These are phyloP conservation scores for Fibroporia radiculosa DNA, from an alignment of 768 basidiomycete genomes.

Conservation along the genomic window DNA sequence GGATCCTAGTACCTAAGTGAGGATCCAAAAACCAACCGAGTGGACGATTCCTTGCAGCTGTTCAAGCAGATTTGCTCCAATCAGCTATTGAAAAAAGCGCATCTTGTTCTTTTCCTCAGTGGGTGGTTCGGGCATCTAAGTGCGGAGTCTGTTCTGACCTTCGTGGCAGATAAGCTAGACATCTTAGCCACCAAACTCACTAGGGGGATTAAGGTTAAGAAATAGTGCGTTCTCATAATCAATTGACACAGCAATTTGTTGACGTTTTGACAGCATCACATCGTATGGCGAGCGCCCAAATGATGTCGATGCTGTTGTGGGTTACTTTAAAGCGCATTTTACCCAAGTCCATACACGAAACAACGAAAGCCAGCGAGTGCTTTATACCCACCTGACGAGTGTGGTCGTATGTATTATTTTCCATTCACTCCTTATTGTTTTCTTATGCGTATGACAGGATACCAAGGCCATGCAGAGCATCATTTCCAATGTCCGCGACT, in stretches of 20 bases:
- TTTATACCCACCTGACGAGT: slow-evolving; percentile 72
- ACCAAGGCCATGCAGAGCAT: slow-evolving; percentile 80
- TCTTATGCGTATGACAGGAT: slow-evolving; percentile 51
- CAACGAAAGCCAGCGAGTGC: slow-evolving; percentile 45
- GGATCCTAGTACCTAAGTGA: slow-evolving; percentile 69
- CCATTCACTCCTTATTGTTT: not conserved
- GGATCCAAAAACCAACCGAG: slow-evolving; percentile 77
- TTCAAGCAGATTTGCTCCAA: slow-evolving; percentile 85
- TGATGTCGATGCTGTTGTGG: slow-evolving; percentile 58
- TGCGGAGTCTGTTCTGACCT: not conserved
- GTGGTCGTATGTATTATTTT: slow-evolving; percentile 48
- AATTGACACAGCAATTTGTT: not conserved
- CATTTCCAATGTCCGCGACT: slow-evolving; percentile 53
- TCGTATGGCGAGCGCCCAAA: slow-evolving; percentile 72
- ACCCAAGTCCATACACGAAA: slow-evolving; percentile 64
- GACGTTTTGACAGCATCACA: slow-evolving; percentile 48
- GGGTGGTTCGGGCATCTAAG: slow-evolving; percentile 41
- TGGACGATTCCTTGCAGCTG: slow-evolving; percentile 83
- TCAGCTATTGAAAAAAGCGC: slow-evolving; percentile 57
- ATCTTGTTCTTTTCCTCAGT: slow-evolving; percentile 51
- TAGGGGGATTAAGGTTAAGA: slow-evolving; percentile 59
- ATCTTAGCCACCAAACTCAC: slow-evolving; percentile 67
- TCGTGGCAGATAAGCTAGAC: slow-evolving; percentile 62
- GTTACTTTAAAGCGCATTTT: slow-evolving; percentile 84
- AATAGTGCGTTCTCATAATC: slow-evolving; percentile 52